These are phyloP conservation scores for Paramyrothecium sp. DNA, from an alignment of 2,329 filamentous ascomycete species.

Conservation along the genomic window DNA sequence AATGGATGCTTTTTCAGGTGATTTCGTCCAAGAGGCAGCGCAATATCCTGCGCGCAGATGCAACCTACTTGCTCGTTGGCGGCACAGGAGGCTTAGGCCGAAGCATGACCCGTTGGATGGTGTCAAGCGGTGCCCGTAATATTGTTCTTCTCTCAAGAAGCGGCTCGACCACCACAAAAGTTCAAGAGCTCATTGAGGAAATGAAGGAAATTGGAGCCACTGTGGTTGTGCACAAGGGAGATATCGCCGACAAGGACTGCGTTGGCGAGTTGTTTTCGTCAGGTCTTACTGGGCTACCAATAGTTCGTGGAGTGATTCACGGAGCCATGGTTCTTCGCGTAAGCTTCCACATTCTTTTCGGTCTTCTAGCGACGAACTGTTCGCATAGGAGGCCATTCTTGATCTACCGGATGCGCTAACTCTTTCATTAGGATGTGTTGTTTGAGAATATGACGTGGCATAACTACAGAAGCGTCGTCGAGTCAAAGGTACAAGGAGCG, in stretches of 20 bases:
- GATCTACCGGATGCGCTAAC: background rate
- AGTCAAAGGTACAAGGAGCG: background rate
- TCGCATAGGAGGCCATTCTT: background rate
- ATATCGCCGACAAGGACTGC: slow-evolving; percentile 4
- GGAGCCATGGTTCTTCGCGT: slow-evolving; percentile 16
- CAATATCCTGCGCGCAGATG: background rate
- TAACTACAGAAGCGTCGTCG: background rate
- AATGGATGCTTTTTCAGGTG: background rate
- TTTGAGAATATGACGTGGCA: slow-evolving; percentile 1
- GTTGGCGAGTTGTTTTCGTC: background rate
- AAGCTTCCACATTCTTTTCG: background rate
- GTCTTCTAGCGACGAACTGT: background rate
- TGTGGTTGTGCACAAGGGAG: background rate
- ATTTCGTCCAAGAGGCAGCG: background rate
- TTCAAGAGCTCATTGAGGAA: background rate
- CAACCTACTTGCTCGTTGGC: slow-evolving; percentile 8
- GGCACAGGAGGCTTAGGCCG: slow-evolving; percentile 8
- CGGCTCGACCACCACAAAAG: background rate
- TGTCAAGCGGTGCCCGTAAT: background rate
- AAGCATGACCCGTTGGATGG: slow-evolving; percentile 4
- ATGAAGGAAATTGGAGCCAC: background rate
- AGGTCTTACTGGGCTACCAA: background rate
- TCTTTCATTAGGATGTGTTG: background rate
- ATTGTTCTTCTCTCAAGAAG: background rate
- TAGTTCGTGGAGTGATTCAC: slow-evolving; percentile 12